These are phyloP conservation scores for Cephalotrichum gorgonifer DNA, from an alignment of 2,329 filamentous ascomycete genomes.

Conservation along the genomic window DNA sequence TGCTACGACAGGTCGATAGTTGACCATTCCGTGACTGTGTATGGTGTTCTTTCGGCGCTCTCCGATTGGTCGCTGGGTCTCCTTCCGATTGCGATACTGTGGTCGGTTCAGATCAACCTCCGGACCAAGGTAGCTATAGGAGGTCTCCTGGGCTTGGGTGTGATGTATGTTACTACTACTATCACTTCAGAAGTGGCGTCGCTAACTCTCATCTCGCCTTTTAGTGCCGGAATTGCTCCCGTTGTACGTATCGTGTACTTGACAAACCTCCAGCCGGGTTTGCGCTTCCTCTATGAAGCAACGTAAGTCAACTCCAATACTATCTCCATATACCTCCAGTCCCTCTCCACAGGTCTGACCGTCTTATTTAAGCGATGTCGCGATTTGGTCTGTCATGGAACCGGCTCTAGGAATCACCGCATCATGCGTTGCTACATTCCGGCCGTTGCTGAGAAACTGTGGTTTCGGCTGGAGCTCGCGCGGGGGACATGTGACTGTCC, in stretches of 20 bases:
- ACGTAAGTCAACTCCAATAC: constrained; percentile 16
- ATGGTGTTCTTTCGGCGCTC: constrained; percentile 32
- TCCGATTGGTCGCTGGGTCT: constrained; percentile 38
- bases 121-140: constrained; percentile 34
- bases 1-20: constrained; percentile 30
- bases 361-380: constrained; percentile 16
- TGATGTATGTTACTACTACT: constrained; percentile 29
- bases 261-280: constrained; percentile 14
- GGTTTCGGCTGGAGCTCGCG: constrained; percentile 11
- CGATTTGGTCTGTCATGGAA: constrained; percentile 20
- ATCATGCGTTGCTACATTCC: constrained; percentile 18
- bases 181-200: background rate
- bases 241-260: constrained; percentile 25
- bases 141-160: constrained; percentile 36
- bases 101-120: constrained; percentile 36
- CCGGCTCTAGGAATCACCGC: constrained; percentile 22
- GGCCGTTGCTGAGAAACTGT: constrained; percentile 19
- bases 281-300: constrained; percentile 19
- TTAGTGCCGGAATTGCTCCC: constrained; percentile 26
- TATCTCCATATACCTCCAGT: no score
- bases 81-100: constrained; percentile 39
- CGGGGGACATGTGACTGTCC: no score
- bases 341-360: background rate
- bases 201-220: constrained; percentile 1
- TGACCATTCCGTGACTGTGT: constrained; percentile 29